A percentile compares a stretch with the other conserved stretches of the same genome.
phyloP scores from a whole-genome alignment of 1,139 yeast genomes.

The Candida smagusa region DNA sequence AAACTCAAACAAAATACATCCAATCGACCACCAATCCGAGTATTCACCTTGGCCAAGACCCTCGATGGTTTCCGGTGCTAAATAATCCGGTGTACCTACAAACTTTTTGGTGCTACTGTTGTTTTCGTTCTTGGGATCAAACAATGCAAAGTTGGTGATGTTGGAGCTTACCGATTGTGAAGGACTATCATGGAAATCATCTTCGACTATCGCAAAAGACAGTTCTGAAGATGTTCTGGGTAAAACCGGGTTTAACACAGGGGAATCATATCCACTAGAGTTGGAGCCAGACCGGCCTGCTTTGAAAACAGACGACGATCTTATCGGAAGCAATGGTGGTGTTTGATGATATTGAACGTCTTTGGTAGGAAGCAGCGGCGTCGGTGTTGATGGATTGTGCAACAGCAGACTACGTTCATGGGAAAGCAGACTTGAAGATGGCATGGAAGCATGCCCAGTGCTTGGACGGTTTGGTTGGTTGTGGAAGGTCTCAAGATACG shows the following conservation, averaged over 20 bases:
- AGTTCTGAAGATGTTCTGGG: slow-evolving; percentile 54
- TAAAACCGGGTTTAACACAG: slow-evolving; percentile 44
- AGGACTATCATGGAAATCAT: slow-evolving; percentile 32
- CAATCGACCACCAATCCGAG: slow-evolving; percentile 99
- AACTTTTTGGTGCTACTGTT: slow-evolving; percentile 48
- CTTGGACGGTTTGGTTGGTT: slow-evolving; percentile 7
- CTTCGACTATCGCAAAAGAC: slow-evolving; percentile 54
- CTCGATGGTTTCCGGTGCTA: slow-evolving; percentile 92
- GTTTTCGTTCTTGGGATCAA: slow-evolving; percentile 61
- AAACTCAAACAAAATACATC: slow-evolving; percentile 91
- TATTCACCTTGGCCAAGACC: slow-evolving; percentile 84
- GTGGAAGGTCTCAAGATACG: slow-evolving; percentile 12
- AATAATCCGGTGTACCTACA: slow-evolving; percentile 96
- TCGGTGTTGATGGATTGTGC: background rate
- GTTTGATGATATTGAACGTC: slow-evolving; percentile 9
- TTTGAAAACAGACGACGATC: slow-evolving; percentile 12
- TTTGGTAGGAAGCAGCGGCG: background rate
- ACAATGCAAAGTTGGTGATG: slow-evolving; percentile 55
- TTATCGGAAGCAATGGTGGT: slow-evolving; percentile 14
- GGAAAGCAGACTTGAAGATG: background rate
- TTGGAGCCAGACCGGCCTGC: slow-evolving; percentile 25
- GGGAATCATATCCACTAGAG: slow-evolving; percentile 47
- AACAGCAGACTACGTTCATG: background rate
- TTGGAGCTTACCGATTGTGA: slow-evolving; percentile 19
- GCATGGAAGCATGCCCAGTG: slow-evolving; percentile 1